phyloP scores from a whole-genome alignment of 225 moss, liverwort and hornwort genomes.

The Bryum argenteum region DNA sequence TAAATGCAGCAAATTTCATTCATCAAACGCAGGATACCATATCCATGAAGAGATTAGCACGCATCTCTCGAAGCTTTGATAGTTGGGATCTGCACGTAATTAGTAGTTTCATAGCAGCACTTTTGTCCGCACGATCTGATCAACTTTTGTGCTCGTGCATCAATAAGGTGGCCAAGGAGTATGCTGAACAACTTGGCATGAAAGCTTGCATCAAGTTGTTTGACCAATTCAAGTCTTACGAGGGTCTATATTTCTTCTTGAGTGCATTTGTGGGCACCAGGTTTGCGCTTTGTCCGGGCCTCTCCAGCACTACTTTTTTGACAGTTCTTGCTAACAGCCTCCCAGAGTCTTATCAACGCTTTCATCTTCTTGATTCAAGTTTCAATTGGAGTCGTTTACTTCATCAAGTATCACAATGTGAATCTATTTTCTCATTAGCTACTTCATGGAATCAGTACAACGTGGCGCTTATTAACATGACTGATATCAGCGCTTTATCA shows the following conservation, averaged over 20 bases:
- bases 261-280: slow-evolving; percentile 80
- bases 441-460: neutral
- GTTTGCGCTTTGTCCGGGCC: slow-evolving; percentile 38
- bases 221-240: slow-evolving; percentile 89
- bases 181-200: slow-evolving; percentile 90
- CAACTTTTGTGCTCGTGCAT: slow-evolving; percentile 7
- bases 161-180: slow-evolving; percentile 91
- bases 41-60: neutral
- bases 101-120: no score
- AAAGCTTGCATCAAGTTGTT: slow-evolving; percentile 86
- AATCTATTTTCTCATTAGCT: no score
- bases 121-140: slow-evolving; percentile 13
- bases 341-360: no score
- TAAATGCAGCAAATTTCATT: neutral
- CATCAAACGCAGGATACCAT: neutral
- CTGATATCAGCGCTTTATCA: no score
- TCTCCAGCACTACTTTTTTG: neutral
- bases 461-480: no score
- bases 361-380: neutral
- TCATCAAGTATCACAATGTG: no score
- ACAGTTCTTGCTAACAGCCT: slow-evolving; percentile 8
- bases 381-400: neutral
- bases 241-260: slow-evolving; percentile 90
- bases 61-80: no score
- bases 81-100: no score